phyloP scores from a whole-genome alignment of 2,329 filamentous ascomycete species.

The Colletotrichum sp. region DNA sequence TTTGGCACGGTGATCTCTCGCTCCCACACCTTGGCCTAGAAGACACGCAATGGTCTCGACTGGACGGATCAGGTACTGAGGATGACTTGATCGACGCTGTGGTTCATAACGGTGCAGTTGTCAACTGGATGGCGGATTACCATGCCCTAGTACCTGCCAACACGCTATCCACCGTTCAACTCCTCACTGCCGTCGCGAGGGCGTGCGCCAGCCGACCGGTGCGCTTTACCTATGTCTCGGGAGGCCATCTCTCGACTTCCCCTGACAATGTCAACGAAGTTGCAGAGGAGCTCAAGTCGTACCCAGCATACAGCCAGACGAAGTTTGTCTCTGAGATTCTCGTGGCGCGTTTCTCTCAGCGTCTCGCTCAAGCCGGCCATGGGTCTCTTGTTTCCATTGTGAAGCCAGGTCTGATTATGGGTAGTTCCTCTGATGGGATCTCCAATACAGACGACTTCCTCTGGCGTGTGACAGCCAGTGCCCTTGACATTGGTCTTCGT shows the following conservation, averaged over 20 bases:
- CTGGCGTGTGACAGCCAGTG: slow-evolving; percentile 23
- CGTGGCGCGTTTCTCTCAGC: slow-evolving; percentile 2
- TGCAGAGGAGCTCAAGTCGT: not conserved
- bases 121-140: slow-evolving; percentile 16
- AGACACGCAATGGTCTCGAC: not conserved
- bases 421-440: slow-evolving; percentile 18
- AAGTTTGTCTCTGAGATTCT: slow-evolving; percentile 27
- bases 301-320: slow-evolving; percentile 24
- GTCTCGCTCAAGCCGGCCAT: not conserved
- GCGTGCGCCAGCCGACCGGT: not conserved
- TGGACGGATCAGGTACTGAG: not conserved
- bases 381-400: slow-evolving; percentile 12
- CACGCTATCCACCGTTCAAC: not conserved
- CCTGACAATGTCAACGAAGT: not conserved
- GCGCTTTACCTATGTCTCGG: slow-evolving; percentile 4
- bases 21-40: not conserved
- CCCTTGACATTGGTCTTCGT: slow-evolving; percentile 13
- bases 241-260: slow-evolving; percentile 7
- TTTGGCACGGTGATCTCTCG: slow-evolving; percentile 13
- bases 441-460: slow-evolving; percentile 28
- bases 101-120: slow-evolving; percentile 15
- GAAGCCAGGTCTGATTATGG: slow-evolving; percentile 28
- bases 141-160: not conserved
- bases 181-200: not conserved
- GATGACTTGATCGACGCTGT: not conserved